Evolutionary conservation across 768 basidiomycete species (phyloP), one percentile per base, ranked within the genome.

Genomic region (Hirschioporus abietinus): DNA sequence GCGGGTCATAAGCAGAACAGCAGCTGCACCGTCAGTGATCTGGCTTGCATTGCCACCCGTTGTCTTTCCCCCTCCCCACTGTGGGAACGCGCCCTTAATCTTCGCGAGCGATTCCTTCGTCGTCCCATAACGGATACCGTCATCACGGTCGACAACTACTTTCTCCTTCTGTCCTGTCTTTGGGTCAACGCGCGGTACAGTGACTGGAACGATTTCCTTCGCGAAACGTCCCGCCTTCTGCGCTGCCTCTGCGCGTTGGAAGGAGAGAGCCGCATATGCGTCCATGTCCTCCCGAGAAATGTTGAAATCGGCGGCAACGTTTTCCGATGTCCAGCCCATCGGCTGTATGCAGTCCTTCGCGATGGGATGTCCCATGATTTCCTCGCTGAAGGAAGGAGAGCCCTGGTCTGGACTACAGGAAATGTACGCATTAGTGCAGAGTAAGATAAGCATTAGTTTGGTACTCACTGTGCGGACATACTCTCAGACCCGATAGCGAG

Each of bases 271-370:
- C 1, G 92, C 88, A 72, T 86, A 88, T 36, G 79, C 80, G 72
- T 95, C 92, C 81, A 92, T 91, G 66, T 88, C 85, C 63, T 90
- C 86, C 36, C 92, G 83, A 62, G 88, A 83, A 66, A 95, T 79
- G 66, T 84, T 76, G 75, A 86, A 93, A 58, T 93, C 90, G 35
- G 78, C 76, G 0, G 92, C 92, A 35, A 95, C 90, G 68, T 93
- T 95, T 76, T 95, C 92, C 70, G 88, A 89, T 7, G 92, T 93
- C 93, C 93, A 93, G 7, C 92, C 92, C 93, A 94, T 95, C 35
- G 89, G 90, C 73, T 86, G 78, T 24, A 79, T 73, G 67, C 88
- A 88, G 69, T 91, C 90, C 27, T 75, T 81, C 1, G 91, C 85
- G 4, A 85, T 78, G 12, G 80, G 72, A 72, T 88, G 83, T 18